Conservation (phyloP, 805 yeast species). For the Cyberlindnera xylosilytica region DNA sequence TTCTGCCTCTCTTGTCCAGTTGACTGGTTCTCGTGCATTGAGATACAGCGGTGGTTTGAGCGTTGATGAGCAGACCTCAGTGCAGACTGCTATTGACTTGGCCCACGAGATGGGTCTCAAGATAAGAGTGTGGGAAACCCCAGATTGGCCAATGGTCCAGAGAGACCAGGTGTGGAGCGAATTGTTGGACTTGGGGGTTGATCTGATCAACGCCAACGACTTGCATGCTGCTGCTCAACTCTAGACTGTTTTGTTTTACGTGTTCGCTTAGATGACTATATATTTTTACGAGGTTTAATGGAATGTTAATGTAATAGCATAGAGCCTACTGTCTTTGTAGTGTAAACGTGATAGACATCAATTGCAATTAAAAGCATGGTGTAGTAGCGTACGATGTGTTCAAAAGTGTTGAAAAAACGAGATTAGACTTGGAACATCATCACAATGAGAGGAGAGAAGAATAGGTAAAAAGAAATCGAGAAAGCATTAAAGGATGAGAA, state of each 20-base stretch:
- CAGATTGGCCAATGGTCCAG: constrained; percentile 56
- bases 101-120: constrained; percentile 52
- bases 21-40: constrained; percentile 16
- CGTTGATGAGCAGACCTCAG: constrained; percentile 33
- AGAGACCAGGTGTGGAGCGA: constrained; percentile 49
- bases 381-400: background rate
- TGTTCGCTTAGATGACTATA: too few relatives aligned
- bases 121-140: constrained; percentile 71
- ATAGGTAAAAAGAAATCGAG: too few relatives aligned
- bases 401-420: background rate
- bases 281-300: too few relatives aligned
- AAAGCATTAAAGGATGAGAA: background rate
- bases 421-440: background rate
- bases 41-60: constrained; percentile 29
- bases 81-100: constrained; percentile 13
- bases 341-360: background rate
- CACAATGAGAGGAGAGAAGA: background rate
- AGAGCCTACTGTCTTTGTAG: too few relatives aligned
- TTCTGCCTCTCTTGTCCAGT: constrained; percentile 39
- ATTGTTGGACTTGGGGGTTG: constrained; percentile 46
- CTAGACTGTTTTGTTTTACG: background rate
- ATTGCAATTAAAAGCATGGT: background rate
- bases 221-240: constrained; percentile 36
- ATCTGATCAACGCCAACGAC: constrained; percentile 63
- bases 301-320: too few relatives aligned